Evolutionary conservation across 805 yeast genomes (phyloP).

Genomic region (Dipodascopsis uninucleata): DNA sequence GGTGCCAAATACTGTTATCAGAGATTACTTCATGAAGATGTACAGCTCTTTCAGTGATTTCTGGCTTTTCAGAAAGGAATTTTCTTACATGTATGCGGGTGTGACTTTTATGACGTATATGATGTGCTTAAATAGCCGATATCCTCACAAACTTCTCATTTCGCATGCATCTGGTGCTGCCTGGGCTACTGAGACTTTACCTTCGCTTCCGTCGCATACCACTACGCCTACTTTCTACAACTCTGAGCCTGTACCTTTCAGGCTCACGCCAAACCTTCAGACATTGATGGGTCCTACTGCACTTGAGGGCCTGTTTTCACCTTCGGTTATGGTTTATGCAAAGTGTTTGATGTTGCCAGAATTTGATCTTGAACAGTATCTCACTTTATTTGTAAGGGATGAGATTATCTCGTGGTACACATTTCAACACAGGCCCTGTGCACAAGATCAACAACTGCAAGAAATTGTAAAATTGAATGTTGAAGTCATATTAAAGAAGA

Average conservation of each 20-base stretch:
- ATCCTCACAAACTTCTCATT: conserved; percentile 88
- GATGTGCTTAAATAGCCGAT: conserved; percentile 89
- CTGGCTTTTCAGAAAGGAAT: conserved; percentile 95
- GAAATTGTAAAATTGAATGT: conserved; percentile 87
- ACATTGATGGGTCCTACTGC: conserved; percentile 91
- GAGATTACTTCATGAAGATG: conserved; percentile 66
- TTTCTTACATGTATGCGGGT: conserved; percentile 90
- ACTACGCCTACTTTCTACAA: conserved; percentile 83
- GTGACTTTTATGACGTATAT: conserved; percentile 88
- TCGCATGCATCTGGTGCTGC: conserved; percentile 80
- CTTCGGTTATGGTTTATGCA: conserved; percentile 78
- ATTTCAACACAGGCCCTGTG: conserved; percentile 72
- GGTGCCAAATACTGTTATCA: conserved; percentile 80
- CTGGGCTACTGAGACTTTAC: conserved; percentile 94
- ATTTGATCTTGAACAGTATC: conserved; percentile 82
- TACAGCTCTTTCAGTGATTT: conserved; percentile 85
- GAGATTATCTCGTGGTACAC: conserved; percentile 94
- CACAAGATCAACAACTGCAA: conserved; percentile 76
- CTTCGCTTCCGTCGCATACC: conserved; percentile 49
- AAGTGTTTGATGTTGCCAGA: conserved; percentile 88
- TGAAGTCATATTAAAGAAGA: conserved; percentile 75
- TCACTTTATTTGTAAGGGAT: conserved; percentile 93
- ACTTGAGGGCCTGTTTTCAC: conserved; percentile 85
- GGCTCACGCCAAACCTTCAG: conserved; percentile 94
- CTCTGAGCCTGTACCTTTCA: conserved; percentile 90